Evolutionary conservation across 345 rosid genomes (phyloP), one percentile per base, ranked within the genome.

Genomic region (Bruguiera parviflora): DNA sequence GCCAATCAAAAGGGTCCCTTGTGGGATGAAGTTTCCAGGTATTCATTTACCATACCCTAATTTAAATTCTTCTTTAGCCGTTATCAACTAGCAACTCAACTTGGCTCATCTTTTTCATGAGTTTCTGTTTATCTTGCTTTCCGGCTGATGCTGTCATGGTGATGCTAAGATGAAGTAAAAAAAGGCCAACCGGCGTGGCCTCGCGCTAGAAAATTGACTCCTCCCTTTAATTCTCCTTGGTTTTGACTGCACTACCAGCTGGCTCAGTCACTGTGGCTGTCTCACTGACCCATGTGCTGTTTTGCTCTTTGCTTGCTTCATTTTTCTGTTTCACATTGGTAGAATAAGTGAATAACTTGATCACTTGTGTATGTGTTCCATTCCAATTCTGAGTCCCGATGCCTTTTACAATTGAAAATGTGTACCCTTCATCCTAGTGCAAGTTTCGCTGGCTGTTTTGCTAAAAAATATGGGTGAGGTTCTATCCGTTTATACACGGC

Each of bases 1-100:
- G 97, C 99, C 71, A 91, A 93, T 74, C 98, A 93, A 65, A 93
- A 91, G 70, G 99, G 97, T 67, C 99, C 99, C 35, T 78, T 95
- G 20, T 95, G 99, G 99, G 97, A 95, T 61, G 96, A 95, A 73
- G 93, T 95, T 73, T 92, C 99, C 67, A 92, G 99, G 99, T 95
- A 84, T 82, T 29, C 1, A 53, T 6, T n/a, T 11, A 32, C 2
- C 5, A 13, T 58, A 46, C 75, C 47, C 64, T 65, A 64, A 56
- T 60, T 59, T 19, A 21, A 24, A 27, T 15, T 53, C 35, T 27
- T 70, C 18, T 13, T 51, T 9, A 18, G 5, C 19, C 29, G 15
- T 15, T 11, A 13, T 19, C 49, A 13, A 43, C 18, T 43, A 11
- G 3, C 37, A 13, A n/a, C 25, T 19, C 35, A 1, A 37, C 16